Conservation (phyloP, 2,329 filamentous ascomycete genomes). For the Juglanconis oblonga region DNA sequence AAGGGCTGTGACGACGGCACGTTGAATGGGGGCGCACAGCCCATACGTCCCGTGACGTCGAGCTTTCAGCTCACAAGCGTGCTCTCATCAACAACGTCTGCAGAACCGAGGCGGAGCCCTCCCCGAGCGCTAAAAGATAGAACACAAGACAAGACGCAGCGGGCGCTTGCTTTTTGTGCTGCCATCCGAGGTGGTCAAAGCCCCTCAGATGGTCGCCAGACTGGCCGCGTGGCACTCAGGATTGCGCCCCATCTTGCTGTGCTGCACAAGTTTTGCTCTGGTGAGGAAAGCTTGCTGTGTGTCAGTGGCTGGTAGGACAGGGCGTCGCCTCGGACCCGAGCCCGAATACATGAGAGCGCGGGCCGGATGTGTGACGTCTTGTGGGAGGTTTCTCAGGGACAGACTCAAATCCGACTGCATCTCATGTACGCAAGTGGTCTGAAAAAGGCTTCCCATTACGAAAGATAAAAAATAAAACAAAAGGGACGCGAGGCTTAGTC, state of each 20-base stretch:
- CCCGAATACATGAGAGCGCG: slow-evolving; percentile 10
- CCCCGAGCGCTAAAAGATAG: not conserved
- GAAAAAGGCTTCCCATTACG: not conserved
- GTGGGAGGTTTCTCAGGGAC: slow-evolving; percentile 17
- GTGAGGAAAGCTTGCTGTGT: not conserved
- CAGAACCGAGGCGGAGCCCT: slow-evolving; percentile 5
- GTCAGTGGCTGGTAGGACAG: slow-evolving; percentile 7
- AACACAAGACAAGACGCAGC: not conserved
- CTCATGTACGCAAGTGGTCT: not conserved
- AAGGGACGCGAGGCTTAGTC: not conserved
- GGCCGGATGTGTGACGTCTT: slow-evolving; percentile 16
- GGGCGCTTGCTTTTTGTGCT: slow-evolving; percentile 15
- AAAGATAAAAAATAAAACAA: not conserved
- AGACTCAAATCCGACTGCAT: slow-evolving; percentile 18
- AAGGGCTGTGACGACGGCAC: not conserved
- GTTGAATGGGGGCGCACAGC: not conserved
- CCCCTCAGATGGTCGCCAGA: slow-evolving; percentile 1
- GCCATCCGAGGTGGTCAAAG: slow-evolving; percentile 3
- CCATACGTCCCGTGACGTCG: not conserved
- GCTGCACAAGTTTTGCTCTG: not conserved
- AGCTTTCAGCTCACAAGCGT: not conserved
- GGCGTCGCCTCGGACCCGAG: slow-evolving; percentile 8
- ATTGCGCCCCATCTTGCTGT: slow-evolving; percentile 2
- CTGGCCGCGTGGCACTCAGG: slow-evolving; percentile 5
- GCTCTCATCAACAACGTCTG: not conserved